Conservation (phyloP, 208 protist species). For the Acanthamoeba polyphaga region DNA sequence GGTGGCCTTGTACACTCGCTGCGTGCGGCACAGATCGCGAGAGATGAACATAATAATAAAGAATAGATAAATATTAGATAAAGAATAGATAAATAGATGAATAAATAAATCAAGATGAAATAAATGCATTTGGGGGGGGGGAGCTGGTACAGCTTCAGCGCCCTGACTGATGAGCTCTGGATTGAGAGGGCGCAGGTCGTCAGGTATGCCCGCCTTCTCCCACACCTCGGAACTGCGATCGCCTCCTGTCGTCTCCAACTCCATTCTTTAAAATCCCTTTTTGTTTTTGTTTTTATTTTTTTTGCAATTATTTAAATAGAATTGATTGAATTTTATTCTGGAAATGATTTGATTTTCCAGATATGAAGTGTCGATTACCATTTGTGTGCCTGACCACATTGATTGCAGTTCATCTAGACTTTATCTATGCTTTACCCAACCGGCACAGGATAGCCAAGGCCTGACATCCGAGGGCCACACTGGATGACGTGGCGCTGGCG, state of each 20-base stretch:
- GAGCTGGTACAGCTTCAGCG: constrained; percentile 28
- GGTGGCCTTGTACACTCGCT: constrained; percentile 82
- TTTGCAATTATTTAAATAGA: too few species aligned
- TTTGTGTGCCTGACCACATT: too few species aligned
- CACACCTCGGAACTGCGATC: neutral
- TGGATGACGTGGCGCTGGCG: too few species aligned
- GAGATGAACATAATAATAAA: neutral
- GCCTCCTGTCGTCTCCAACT: neutral
- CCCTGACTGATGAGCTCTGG: constrained; percentile 37
- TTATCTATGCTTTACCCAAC: too few species aligned
- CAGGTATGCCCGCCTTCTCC: neutral
- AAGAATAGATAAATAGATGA: neutral
- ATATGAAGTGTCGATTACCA: too few species aligned
- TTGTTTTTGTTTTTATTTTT: too few species aligned
- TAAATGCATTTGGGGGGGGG: neutral
- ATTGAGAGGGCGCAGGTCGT: neutral
- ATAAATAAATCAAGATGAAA: neutral
- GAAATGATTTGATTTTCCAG: too few species aligned
- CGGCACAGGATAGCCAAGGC: too few species aligned
- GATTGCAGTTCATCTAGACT: too few species aligned
- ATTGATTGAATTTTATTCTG: too few species aligned
- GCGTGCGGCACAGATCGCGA: too few species aligned
- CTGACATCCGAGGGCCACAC: too few species aligned
- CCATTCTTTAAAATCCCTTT: neutral
- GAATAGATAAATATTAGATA: neutral